Evolutionary conservation across 768 basidiomycete genomes (phyloP), one percentile per base, ranked within the genome.

Genomic region (Termitomyces bulborhizus): DNA sequence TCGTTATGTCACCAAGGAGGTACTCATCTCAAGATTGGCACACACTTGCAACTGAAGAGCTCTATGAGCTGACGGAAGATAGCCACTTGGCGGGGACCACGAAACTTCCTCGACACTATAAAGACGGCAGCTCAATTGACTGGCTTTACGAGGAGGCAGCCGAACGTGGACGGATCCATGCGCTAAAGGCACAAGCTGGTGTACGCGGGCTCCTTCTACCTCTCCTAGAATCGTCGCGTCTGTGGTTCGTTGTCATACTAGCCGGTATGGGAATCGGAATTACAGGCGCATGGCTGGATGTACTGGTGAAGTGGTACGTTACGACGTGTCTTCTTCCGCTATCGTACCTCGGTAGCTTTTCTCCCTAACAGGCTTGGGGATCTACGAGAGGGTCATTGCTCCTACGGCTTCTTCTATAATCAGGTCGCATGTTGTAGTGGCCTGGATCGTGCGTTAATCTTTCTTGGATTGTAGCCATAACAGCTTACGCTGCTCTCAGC

Each of bases 401-500:
- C 78, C 9, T 82, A 83, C 60, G 84, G 83, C 2, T 81, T 88
- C 69, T 82, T 86, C 66, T 87, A 86, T 66, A 88, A 85, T 60
- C 82, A 83, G 65, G 80, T 83, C 26, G 73, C 83, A 21, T 89
- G 87, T 61, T 89, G 86, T 69, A 81, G 78, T 58, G 85, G 84
- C 34, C 66, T 87, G 34, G 82, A 84, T 64, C 72, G 82, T 82
- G 62, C 57, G 80, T 74, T 37, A 32, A 37, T 49, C 40, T 46
- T 49, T 56, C 31, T 44, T 55, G 26, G 27, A 31, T n/a, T 16
- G 5, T 31, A 51, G 21, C 34, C 32, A 42, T 13, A 39, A 39
- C 32, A 40, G 44, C 39, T 64, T 42, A 54, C 49, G 45, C 46
- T 43, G 34, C 34, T 26, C 54, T 44, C 60, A 87, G 86, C 85